Evolutionary conservation across 352 stramenopile species (phyloP), one percentile per base, ranked within the genome.

Genomic region (Pilasporangium apinafurcum): DNA sequence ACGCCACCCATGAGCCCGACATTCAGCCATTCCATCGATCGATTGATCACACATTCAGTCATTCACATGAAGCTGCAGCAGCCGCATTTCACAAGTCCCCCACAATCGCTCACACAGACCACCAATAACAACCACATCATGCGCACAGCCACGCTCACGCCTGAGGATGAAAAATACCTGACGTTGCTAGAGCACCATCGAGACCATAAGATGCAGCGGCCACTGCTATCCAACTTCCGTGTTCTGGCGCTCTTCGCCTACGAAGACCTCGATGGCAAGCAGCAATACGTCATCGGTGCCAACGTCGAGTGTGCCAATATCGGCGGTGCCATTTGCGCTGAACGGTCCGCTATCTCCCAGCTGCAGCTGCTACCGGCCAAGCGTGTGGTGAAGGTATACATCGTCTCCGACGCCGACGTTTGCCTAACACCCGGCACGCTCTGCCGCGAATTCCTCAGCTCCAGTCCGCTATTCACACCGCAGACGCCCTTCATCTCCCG

Each of bases 291-390:
- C 22, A 51, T 83, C 14, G 86, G 86, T 34, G 75, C 74, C 25
- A 96, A 96, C 53, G 78, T 81, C 53, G 86, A 96, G 66, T 86
- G 80, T 26, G 71, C 80, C 57, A 92, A 83, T 37, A 80, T 96
- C 34, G 67, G 69, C 38, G 79, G 68, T 34, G 80, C 82, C 25
- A 85, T 95, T 26, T 97, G 87, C 42, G 81, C 83, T 8, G 83
- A 67, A 27, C 85, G 68, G 65, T 97, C 87, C 32, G 87, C 85
- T 9, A 83, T 64, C 8, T 71, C 73, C 16, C 80, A 93, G 55
- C 51, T 96, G 31, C 64, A 78, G 56, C 79, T 92, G 26, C 53
- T 78, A 48, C 63, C 60, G 1, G 54, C 75, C 41, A 55, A 54
- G 27, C 47, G 55, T 47, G 62, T 88, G 12, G 67, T 65, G 38